Base-by-base conservation (phyloP, 129 eudicot species). In the Lactuca sativa region DNA sequence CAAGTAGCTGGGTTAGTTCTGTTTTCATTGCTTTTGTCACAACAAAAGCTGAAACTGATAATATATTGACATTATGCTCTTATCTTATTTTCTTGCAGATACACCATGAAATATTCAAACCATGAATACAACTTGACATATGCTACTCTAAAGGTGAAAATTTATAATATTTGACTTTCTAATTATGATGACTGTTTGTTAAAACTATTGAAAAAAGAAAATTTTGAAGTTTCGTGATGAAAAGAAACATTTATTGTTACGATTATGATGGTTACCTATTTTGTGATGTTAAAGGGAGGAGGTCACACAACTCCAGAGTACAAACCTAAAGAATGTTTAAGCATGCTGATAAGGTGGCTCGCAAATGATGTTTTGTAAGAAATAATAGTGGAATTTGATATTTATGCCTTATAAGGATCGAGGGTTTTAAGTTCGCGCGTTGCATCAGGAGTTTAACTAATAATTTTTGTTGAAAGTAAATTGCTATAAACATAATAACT, bases 1-100 rank as follows among this genome's bases (percentile, higher is more conserved):
- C 70, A 73, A 73, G 48, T 73, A 34, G 70, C 57, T 4, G 77
- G 77, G 77, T 73, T 21, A 73, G 77, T 62, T 73, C 25, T 18
- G 53, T 38, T 69, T 18, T 69, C 64, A 18, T 56, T 47, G 2
- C 7, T 5, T 40, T 11, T 44, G 7, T 5, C 71, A 7, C 44
- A 40, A 65, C 25, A 65, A 12, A 65, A 21, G 14, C 59, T 17
- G 4, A 10, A 17, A 33, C 30, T 58, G 10, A 6, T 25, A 9
- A 48, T 34, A 48, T 9, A 17, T 51, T 1, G 41, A 11, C 25
- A 56, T 16, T 0, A 25, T 41, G 63, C 3, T 58, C 14, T 34
- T 58, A 25, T 10, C 14, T 18, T n/a, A 55, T 37, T 10, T 53
- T 57, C 7, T 66, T 70, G 64, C 43, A 70, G 74, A 56, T 70